phyloP scores from a whole-genome alignment of 192 early-diverging fungal species.

The Podila verticillata region DNA sequence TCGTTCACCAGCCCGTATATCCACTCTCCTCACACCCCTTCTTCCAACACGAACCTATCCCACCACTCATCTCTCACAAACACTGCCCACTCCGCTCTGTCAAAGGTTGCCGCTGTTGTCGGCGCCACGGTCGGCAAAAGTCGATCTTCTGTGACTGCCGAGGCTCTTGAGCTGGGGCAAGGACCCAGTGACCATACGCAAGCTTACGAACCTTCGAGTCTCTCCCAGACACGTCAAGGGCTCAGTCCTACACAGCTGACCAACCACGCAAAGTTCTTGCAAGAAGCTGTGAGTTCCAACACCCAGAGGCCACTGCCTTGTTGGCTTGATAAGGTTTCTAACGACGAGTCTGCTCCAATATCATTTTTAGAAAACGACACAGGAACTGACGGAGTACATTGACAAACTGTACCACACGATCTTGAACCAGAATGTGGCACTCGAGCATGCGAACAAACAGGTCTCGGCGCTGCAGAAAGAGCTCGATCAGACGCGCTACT shows the following conservation, averaged over 20 bases:
- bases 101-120: slow-evolving; percentile 32
- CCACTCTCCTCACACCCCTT: not conserved
- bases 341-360: not conserved
- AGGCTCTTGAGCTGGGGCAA: not conserved
- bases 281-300: slow-evolving; percentile 12
- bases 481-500: slow-evolving; percentile 9
- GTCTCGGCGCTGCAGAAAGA: slow-evolving; percentile 18
- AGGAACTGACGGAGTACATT: slow-evolving; percentile 24
- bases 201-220: not conserved
- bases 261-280: slow-evolving; percentile 14
- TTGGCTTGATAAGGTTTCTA: too few relatives aligned
- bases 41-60: not conserved
- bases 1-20: not conserved
- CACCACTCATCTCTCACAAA: not conserved
- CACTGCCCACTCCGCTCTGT: slow-evolving; percentile 11
- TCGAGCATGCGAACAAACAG: slow-evolving; percentile 23
- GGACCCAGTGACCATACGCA: not conserved
- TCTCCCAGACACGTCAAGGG: not conserved
- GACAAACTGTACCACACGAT: slow-evolving; percentile 24
- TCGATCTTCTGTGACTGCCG: slow-evolving; percentile 11
- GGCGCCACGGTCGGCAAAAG: slow-evolving; percentile 30
- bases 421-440: slow-evolving; percentile 19
- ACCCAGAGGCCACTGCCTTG: too few relatives aligned
- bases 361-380: slow-evolving; percentile 6
- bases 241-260: slow-evolving; percentile 13